Base-by-base conservation (phyloP, 129 eudicot species). In the Logfia minima region DNA sequence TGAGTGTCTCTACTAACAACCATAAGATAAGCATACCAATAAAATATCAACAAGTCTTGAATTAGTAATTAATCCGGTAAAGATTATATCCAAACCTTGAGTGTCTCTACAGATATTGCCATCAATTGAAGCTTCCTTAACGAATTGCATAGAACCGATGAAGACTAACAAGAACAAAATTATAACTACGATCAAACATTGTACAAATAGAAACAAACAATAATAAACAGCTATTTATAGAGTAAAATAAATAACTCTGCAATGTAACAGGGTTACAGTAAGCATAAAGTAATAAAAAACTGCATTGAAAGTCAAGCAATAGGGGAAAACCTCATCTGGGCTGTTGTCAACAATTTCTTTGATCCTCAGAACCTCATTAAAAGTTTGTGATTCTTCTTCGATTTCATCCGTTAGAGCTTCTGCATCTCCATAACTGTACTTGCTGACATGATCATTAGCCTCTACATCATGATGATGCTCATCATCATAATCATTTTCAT, bases 401-500 rank as follows among this genome's bases (percentile, higher is more conserved):
- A 95, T 85, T 83, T 85, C 96, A 83, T 91, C 90, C n/a, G 88
- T 87, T 74, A 95, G 84, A 53, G 92, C 97, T 82, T 95, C 99
- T 60, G 90, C 99, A 75, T 86, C 96, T 22, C 83, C 96, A 81
- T 81, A 89, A 60, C 91, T 89, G 64, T 77, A 85, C 77, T 78
- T 75, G 77, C 89, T 86, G 68, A 83, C 85, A 3, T 84, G 87
- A 66, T 13, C 82, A 75, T 80, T 84, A 84, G 83, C 59, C 56
- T 77, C 76, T 28, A 62, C 79, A 26, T 76, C 80, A 53, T 56
- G 58, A 67, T 52, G 52, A 77, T 10, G 81, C 70, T 77, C 16
- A 79, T 75, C 77, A 63, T 67, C 87, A 71, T 67, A 45, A 69
- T 24, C 67, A 19, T 26, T 8, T 16, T 55, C 72, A 37, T 64